Conservation (phyloP, 2,329 filamentous ascomycete genomes). For the Beauveria medogensis region DNA sequence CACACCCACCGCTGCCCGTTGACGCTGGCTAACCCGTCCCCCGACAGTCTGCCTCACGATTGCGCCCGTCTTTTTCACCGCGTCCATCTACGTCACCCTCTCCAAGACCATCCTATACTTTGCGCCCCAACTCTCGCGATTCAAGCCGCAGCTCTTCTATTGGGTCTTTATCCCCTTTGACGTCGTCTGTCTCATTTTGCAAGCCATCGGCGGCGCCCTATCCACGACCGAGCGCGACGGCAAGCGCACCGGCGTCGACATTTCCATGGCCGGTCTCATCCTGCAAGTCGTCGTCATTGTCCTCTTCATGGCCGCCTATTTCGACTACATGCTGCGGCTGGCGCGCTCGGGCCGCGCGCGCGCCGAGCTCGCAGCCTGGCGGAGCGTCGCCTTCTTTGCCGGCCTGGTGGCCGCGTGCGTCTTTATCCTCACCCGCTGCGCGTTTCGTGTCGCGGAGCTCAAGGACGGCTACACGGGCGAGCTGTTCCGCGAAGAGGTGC, state of each 20-base stretch:
- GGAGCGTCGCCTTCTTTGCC: conserved; percentile 38
- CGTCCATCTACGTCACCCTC: conserved; percentile 59
- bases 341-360: conserved; percentile 20
- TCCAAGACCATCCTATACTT: conserved; percentile 33
- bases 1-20: neutral
- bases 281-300: conserved; percentile 51
- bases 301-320: conserved; percentile 40
- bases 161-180: conserved; percentile 49
- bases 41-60: conserved; percentile 45
- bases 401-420: conserved; percentile 46
- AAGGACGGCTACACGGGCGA: conserved; percentile 51
- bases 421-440: conserved; percentile 53
- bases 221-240: conserved; percentile 28
- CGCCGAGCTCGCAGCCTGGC: conserved; percentile 19
- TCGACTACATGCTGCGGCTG: conserved; percentile 42
- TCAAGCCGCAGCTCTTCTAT: conserved; percentile 35
- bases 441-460: conserved; percentile 59
- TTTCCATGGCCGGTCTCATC: conserved; percentile 44
- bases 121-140: conserved; percentile 32
- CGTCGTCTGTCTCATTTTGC: conserved; percentile 46
- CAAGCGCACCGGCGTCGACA: conserved; percentile 32
- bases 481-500: neutral
- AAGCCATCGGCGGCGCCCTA: conserved; percentile 49
- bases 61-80: conserved; percentile 42
- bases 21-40: neutral